Base-by-base conservation (phyloP, 345 rosid species). In the Cardamine occulta region DNA sequence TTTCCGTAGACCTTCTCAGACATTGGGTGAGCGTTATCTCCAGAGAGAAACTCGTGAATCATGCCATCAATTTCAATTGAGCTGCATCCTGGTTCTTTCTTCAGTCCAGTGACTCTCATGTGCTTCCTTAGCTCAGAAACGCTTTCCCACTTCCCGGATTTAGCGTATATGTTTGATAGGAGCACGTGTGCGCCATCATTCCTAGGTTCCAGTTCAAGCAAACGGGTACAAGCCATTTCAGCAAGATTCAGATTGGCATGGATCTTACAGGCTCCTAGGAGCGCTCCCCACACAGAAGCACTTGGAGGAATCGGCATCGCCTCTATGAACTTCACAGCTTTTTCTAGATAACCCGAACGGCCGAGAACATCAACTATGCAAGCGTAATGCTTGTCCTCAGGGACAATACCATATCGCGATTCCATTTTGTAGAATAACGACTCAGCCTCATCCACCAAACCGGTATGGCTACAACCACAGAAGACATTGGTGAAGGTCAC, bases 31-130 rank as follows among this genome's bases (percentile, higher is more conserved):
- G 83, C 55, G 32, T 81, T 77, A 61, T 89, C 97, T 62, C 87
- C 94, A 8, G 84, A 88, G 11, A 86, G 75, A 74, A 87, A 91
- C 84, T 86, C 87, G 35, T 91, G 91, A 21, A 87, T 75, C 51
- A 17, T 57, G 7, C 92, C 90, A 79, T 87, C 74, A 4, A 83
- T 85, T 84, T 89, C 93, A n/a, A 91, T 83, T 23, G 89, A 81
- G 83, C 97, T 91, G 66, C 91, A 89, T 35, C 97, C 97, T 8
- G 82, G 89, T 58, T 86, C 86, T 83, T 91, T 91, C 80, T 84
- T 84, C 1, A 89, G 47, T 76, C 93, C 93, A 17, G 79, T 70
- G 37, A 78, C 85, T 87, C 86, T 87, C 91, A 91, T 91, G 12
- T 57, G 82, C 73, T 83, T 88, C 76, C 93, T 86, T 48, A 89